Evolutionary conservation across 768 basidiomycete genomes (phyloP), one percentile per base, ranked within the genome.

Genomic region (Heimioporus sp.): DNA sequence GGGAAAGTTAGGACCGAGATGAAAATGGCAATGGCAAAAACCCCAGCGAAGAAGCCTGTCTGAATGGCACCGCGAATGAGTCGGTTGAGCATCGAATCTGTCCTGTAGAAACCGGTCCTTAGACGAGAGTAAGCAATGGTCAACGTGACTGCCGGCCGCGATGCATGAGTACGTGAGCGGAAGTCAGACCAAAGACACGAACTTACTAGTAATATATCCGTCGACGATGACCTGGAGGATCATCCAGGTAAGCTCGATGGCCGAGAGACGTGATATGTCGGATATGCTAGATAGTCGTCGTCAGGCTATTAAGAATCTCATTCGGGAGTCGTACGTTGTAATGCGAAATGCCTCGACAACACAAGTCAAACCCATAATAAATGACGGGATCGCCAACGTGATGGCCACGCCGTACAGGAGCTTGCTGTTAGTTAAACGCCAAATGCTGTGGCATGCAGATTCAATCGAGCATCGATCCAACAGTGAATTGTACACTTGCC

Each of bases 61-160:
- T 80, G 79, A 31, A 82, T 63, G 11, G 80, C 78, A 19, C 80
- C 79, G 45, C 77, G 77, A 51, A 81, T 80, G 10, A 82, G 66
- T 24, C 78, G 76, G 53, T 78, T 78, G 58, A 81, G 75, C 48
- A 80, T 72, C 0, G 72, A 77, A 56, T 83, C 79, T 4, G 76
- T 82, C 56, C 67, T 74, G 13, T 65, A 67, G 63, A 80, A 78
- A n/a, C 81, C 80, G n/a, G 80, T 81, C 44, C 75, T 71, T 7
- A 73, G 74, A 38, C 73, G 73, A 52, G 59, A 53, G 46, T 79
- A 67, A 24, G 75, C 63, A 45, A 60, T 59, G 31, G 30, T 59
- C 31, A 59, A 43, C 7, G 55, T 57, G 9, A 63, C 67, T 58
- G 69, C 21, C 21, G 11, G 12, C 31, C 15, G 11, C 8, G 1